These are phyloP conservation scores for Linnemannia zychae DNA, from an alignment of 192 early-diverging fungal species.

Conservation along the genomic window DNA sequence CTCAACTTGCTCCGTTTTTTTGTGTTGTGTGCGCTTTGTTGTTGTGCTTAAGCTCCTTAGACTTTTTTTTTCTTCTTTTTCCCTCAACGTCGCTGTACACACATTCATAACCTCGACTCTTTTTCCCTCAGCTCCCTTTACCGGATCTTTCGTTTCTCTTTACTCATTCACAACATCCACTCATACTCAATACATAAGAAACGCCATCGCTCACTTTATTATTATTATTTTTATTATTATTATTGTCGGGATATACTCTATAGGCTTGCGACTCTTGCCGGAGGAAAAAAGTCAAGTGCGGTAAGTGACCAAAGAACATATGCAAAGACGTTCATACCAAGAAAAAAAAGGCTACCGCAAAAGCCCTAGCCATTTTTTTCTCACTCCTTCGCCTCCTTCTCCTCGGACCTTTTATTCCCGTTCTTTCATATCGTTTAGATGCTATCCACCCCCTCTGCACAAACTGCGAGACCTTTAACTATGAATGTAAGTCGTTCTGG, in stretches of 20 bases:
- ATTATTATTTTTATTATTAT: neutral
- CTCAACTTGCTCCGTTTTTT: neutral
- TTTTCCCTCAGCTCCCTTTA: neutral
- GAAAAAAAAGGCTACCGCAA: neutral
- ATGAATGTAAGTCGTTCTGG: constrained; percentile 45
- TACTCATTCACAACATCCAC: neutral
- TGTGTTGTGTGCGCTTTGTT: constrained; percentile 8
- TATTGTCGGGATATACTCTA: neutral
- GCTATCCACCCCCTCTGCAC: constrained; percentile 52
- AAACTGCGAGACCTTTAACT: constrained; percentile 53
- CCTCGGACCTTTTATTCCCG: neutral
- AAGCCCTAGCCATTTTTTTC: neutral
- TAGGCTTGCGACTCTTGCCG: constrained; percentile 55
- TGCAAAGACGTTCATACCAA: neutral
- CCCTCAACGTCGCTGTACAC: neutral
- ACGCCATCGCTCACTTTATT: neutral
- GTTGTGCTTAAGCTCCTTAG: neutral
- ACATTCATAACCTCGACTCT: neutral
- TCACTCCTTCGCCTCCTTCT: neutral
- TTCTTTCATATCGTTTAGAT: constrained; percentile 15
- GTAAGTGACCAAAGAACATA: constrained; percentile 20
- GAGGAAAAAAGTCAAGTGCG: constrained; percentile 57
- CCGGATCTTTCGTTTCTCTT: neutral
- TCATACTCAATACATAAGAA: neutral
- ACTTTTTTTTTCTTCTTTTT: neutral